These are phyloP conservation scores for Phytopythium cucurbitacearum DNA, from an alignment of 352 stramenopile species.

Conservation along the genomic window DNA sequence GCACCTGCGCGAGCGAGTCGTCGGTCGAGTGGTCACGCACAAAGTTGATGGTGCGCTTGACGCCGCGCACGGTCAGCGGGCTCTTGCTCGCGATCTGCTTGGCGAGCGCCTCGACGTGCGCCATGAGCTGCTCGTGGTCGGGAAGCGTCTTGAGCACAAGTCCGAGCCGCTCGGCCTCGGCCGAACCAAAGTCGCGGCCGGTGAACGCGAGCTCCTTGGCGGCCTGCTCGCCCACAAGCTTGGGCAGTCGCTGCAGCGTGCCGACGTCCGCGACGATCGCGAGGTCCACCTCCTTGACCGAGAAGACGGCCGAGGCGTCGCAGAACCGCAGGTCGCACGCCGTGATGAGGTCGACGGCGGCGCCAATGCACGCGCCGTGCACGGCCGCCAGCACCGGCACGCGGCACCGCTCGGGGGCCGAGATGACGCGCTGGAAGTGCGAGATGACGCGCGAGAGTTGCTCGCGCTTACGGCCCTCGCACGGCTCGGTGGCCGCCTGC, in stretches of 20 bases:
- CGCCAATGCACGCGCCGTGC: conserved; percentile 80
- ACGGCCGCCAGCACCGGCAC: conserved; percentile 83
- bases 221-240: conserved; percentile 79
- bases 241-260: conserved; percentile 82
- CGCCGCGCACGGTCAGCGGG: conserved; percentile 79
- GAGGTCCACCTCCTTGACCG: conserved; percentile 86
- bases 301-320: conserved; percentile 78
- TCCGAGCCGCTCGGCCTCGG: conserved; percentile 71
- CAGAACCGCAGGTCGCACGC: conserved; percentile 85
- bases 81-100: conserved; percentile 77
- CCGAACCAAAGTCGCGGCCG: conserved; percentile 69
- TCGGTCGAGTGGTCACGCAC: conserved; percentile 79
- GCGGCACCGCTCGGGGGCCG: conserved; percentile 76
- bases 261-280: conserved; percentile 88
- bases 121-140: conserved; percentile 53
- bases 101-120: conserved; percentile 50
- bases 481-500: conserved; percentile 49
- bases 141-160: conserved; percentile 73
- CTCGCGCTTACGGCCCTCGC: conserved; percentile 81
- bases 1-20: conserved; percentile 74
- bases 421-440: conserved; percentile 81
- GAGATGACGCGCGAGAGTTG: conserved; percentile 73
- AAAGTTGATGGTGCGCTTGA: conserved; percentile 88
- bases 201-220: conserved; percentile 86
- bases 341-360: conserved; percentile 85